Evolutionary conservation across 2,329 filamentous ascomycete genomes (phyloP), one percentile per base, ranked within the genome.

Genomic region (Claviceps purpurea): DNA sequence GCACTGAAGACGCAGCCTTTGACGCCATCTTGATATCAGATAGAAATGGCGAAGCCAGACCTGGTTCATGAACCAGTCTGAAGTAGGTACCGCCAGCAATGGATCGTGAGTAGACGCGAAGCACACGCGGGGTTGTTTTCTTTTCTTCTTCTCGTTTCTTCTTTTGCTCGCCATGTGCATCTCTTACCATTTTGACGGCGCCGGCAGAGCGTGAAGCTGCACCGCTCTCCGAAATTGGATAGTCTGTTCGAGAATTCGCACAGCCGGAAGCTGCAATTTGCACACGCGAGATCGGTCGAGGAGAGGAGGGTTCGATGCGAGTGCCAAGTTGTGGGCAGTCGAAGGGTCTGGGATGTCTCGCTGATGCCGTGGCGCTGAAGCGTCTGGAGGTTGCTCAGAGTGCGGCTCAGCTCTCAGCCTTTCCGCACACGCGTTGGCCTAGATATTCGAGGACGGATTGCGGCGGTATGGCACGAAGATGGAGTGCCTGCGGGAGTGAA

Each of bases 131-230:
- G 46, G 3, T n/a, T 46, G 6, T n/a, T 46, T 46, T 14, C n/a
- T 34, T 24, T 46, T 18, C 7, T 34, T 34, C 24, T 47, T n/a
- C 16, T 47, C 20, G 4, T 46, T 42, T 16, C 26, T 44, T 40
- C 4, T 11, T 34, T 24, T 14, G 14, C 18, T 22, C 6, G 16
- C 6, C 24, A 37, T 20, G 7, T 14, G 49, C 30, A 38, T 49
- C 20, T 50, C 53, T 55, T 55, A 55, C 53, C 53, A 55, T 55
- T 26, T 55, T 51, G 51, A 53, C 34, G 49, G 41, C 48, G 47
- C 45, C 37, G 48, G 53, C 49, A 51, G 49, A 30, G 47, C 41
- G 48, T 45, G 34, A 49, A 49, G 50, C 49, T 51, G 34, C 50
- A 52, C 50, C 52, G 42, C 47, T 38, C 47, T 47, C 50, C 38